These are phyloP conservation scores for Ploettnerulaceae sp. DNA, from an alignment of 2,329 filamentous ascomycete genomes.

Conservation along the genomic window DNA sequence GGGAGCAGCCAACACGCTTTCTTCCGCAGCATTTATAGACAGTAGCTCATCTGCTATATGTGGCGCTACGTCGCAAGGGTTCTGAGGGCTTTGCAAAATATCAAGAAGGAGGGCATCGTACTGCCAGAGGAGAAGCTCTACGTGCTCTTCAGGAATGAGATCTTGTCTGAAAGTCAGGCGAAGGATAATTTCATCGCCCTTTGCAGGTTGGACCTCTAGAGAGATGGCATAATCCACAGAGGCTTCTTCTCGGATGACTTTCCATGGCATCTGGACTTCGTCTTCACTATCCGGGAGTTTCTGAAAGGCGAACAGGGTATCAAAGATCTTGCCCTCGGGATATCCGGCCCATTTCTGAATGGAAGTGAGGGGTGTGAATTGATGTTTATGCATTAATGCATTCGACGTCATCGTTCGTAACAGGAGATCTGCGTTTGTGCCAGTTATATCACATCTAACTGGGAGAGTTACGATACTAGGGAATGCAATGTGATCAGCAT, in stretches of 20 bases:
- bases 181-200: slow-evolving; percentile 47
- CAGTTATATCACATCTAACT: slow-evolving; percentile 52
- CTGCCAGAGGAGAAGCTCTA: slow-evolving; percentile 61
- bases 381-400: slow-evolving; percentile 59
- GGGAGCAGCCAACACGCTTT: slow-evolving; percentile 49
- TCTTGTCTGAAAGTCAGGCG: slow-evolving; percentile 62
- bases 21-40: slow-evolving; percentile 60
- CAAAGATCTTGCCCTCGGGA: slow-evolving; percentile 65
- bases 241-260: slow-evolving; percentile 58
- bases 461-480: slow-evolving; percentile 83
- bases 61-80: slow-evolving; percentile 26
- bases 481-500: slow-evolving; percentile 58
- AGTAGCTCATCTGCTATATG: slow-evolving; percentile 42
- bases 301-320: slow-evolving; percentile 82
- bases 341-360: slow-evolving; percentile 70
- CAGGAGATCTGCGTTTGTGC: slow-evolving; percentile 54
- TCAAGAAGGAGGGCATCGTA: slow-evolving; percentile 63
- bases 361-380: slow-evolving; percentile 64
- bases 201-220: slow-evolving; percentile 64
- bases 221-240: slow-evolving; percentile 75
- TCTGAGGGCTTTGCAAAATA: slow-evolving; percentile 47
- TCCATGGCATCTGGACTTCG: slow-evolving; percentile 46
- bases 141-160: slow-evolving; percentile 64
- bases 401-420: slow-evolving; percentile 61
- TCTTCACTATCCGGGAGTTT: slow-evolving; percentile 40